These are phyloP conservation scores for Casuarina glauca DNA, from an alignment of 306 rosid species.

Conservation along the genomic window DNA sequence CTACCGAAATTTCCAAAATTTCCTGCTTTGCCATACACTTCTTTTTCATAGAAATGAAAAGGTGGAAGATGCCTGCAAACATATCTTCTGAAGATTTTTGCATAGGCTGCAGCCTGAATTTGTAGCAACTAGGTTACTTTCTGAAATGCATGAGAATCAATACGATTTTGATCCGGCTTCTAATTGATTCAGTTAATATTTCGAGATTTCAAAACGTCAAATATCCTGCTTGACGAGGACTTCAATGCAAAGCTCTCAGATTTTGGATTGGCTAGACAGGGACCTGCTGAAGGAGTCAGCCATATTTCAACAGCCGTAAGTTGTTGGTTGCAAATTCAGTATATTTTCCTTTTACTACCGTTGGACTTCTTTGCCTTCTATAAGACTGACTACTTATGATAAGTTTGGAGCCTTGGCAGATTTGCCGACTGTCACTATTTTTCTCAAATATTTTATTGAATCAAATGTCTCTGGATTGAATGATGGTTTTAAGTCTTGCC, in stretches of 20 bases:
- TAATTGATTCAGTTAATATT: slow-evolving; percentile 80
- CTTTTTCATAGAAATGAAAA: neutral
- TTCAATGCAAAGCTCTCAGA: slow-evolving; percentile 97
- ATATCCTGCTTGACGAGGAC: slow-evolving; percentile 82
- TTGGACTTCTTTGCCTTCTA: slow-evolving; percentile 14
- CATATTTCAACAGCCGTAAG: slow-evolving; percentile 92
- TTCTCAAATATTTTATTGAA: slow-evolving; percentile 16
- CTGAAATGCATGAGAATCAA: neutral
- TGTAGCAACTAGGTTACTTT: neutral
- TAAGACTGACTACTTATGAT: slow-evolving; percentile 2
- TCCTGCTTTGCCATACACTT: neutral
- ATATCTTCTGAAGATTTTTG: neutral
- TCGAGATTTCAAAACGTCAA: slow-evolving; percentile 92
- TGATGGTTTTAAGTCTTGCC: slow-evolving; percentile 14
- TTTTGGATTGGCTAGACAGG: slow-evolving; percentile 98
- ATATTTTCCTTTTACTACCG: slow-evolving; percentile 1
- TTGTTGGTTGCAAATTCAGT: slow-evolving; percentile 13
- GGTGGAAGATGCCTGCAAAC: neutral
- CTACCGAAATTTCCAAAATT: neutral
- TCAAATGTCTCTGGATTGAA: slow-evolving; percentile 9
- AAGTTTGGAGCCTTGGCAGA: neutral
- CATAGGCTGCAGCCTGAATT: neutral
- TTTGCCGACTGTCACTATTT: slow-evolving; percentile 9
- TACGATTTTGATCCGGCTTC: slow-evolving; percentile 30
- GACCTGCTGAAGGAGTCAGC: slow-evolving; percentile 81